Evolutionary conservation across 129 eudicot genomes (phyloP).

Genomic region (Cynara cardunculus): DNA sequence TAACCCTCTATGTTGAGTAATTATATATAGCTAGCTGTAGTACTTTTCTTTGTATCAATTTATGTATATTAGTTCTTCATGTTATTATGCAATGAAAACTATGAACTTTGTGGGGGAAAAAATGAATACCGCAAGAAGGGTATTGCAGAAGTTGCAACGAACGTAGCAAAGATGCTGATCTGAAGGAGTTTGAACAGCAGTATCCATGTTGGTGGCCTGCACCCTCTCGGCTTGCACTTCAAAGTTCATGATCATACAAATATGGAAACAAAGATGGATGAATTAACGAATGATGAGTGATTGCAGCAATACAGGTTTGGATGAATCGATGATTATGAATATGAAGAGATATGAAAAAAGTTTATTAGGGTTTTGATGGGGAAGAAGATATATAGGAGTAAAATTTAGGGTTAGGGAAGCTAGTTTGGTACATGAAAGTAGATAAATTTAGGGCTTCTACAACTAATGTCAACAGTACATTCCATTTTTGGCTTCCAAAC

Average conservation of each 20-base stretch:
- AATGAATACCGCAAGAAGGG: conserved; percentile 80
- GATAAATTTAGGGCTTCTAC: conserved; percentile 52
- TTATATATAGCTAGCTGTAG: not conserved
- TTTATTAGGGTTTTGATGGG: conserved; percentile 31
- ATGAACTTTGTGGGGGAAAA: not conserved
- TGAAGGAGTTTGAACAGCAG: conserved; percentile 35
- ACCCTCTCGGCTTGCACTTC: conserved; percentile 41
- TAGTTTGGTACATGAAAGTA: conserved; percentile 42
- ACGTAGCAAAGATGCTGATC: conserved; percentile 90
- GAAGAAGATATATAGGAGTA: conserved; percentile 32
- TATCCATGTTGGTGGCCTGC: conserved; percentile 46
- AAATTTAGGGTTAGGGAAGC: conserved; percentile 30
- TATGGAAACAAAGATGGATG: conserved; percentile 15
- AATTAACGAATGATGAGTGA: not conserved
- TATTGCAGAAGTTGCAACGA: conserved; percentile 90
- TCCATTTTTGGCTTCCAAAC: conserved; percentile 40
- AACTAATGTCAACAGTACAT: conserved; percentile 35
- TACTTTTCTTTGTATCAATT: not conserved
- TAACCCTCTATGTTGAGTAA: not conserved
- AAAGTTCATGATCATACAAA: conserved; percentile 26
- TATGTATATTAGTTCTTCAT: not conserved
- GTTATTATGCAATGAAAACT: not conserved
- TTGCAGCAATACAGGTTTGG: not conserved
- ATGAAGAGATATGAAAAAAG: not conserved
- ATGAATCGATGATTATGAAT: not conserved